These are phyloP conservation scores for Pseudofabraea citricarpa DNA, from an alignment of 2,329 filamentous ascomycete genomes.

Conservation along the genomic window DNA sequence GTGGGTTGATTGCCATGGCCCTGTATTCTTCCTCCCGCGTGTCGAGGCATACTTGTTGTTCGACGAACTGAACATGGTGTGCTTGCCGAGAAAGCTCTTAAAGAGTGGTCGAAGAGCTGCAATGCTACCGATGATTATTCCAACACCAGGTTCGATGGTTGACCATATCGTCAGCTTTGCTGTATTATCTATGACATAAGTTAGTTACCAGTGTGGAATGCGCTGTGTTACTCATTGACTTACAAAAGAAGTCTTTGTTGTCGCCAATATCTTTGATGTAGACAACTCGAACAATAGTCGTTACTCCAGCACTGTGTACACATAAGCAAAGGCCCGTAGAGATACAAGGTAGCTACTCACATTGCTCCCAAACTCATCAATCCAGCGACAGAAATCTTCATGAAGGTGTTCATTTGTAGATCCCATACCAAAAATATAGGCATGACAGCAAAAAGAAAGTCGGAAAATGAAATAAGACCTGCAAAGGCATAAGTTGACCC, in stretches of 20 bases:
- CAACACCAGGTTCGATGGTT: constrained; percentile 2
- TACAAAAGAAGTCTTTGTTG: constrained; percentile 4
- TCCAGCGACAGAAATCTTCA: constrained; percentile 5
- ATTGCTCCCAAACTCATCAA: constrained; percentile 4
- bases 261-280: constrained; percentile 1
- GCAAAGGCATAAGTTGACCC: neutral
- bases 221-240: too few relatives aligned
- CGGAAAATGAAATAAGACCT: neutral
- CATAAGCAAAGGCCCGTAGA: neutral
- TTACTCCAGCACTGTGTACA: constrained; percentile 1
- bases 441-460: constrained; percentile 2
- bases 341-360: neutral
- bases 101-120: constrained; percentile 4
- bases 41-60: neutral
- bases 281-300: constrained; percentile 1
- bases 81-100: constrained; percentile 1
- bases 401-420: constrained; percentile 3
- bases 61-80: neutral
- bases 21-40: neutral
- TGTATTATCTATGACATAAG: neutral
- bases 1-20: neutral
- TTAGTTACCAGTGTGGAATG: too few relatives aligned
- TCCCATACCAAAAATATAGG: constrained; percentile 4
- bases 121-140: constrained; percentile 6
- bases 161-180: constrained; percentile 1